Conservation (phyloP, 805 yeast genomes). For the Starmerella tilneyi region DNA sequence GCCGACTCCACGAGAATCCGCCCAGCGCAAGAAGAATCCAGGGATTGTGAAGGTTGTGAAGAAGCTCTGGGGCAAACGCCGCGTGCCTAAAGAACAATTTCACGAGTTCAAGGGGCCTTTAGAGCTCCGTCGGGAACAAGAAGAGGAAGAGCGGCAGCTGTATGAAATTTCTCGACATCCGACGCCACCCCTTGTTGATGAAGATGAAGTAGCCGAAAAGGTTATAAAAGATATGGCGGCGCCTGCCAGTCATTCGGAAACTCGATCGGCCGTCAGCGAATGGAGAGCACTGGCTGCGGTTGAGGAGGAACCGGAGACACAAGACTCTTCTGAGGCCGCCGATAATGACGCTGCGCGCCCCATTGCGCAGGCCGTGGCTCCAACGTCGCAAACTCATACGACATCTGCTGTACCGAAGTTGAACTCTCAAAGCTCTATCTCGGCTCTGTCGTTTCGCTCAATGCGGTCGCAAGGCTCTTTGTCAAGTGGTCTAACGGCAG, state of each 20-base stretch:
- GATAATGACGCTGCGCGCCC: constrained; percentile 2
- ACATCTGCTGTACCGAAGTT: constrained; percentile 20
- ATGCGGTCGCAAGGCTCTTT: constrained; percentile 15
- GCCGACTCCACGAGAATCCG: neutral
- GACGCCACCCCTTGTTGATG: neutral
- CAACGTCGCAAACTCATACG: neutral
- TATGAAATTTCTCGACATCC: neutral
- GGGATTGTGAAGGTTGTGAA: constrained; percentile 3
- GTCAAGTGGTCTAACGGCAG: neutral
- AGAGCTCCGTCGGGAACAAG: constrained; percentile 1
- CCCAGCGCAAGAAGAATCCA: neutral
- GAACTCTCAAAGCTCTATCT: constrained; percentile 17
- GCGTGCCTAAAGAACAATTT: neutral
- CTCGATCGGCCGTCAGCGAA: neutral
- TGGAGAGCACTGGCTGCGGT: constrained; percentile 4
- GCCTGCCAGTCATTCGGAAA: neutral
- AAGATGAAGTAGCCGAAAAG: neutral
- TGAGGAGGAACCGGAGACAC: constrained; percentile 1
- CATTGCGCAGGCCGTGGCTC: constrained; percentile 1
- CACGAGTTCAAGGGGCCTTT: constrained; percentile 7
- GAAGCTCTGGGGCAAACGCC: neutral
- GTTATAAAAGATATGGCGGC: neutral
- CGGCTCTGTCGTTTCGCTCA: constrained; percentile 23
- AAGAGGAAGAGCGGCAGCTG: constrained; percentile 1
- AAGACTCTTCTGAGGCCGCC: constrained; percentile 1